phyloP scores from a whole-genome alignment of 2,329 filamentous ascomycete species.

The Magnaporthiopsis incrustans region DNA sequence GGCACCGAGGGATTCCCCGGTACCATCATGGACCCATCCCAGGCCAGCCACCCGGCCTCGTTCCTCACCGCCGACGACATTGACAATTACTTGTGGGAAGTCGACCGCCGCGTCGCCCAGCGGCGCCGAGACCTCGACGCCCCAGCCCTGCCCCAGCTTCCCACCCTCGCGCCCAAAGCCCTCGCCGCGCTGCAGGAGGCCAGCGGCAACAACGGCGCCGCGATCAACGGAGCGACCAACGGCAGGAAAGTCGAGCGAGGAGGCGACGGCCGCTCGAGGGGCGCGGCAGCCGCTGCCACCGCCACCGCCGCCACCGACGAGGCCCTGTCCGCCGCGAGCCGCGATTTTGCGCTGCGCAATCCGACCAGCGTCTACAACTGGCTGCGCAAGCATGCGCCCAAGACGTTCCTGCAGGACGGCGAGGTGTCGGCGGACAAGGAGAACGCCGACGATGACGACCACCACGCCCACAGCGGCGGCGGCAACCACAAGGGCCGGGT shows the following conservation, averaged over 20 bases:
- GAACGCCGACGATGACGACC: conserved; percentile 25
- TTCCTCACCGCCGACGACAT: conserved; percentile 65
- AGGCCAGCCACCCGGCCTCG: conserved; percentile 45
- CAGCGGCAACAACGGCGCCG: conserved; percentile 7
- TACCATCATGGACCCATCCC: conserved; percentile 31
- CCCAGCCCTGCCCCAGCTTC: conserved; percentile 26
- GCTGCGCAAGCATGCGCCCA: conserved; percentile 77
- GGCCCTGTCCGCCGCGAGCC: conserved; percentile 25
- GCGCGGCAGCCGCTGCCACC: conserved; percentile 25
- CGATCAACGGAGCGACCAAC: conserved; percentile 9
- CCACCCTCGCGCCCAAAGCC: conserved; percentile 43
- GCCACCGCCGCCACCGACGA: conserved; percentile 23
- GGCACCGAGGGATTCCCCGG: conserved; percentile 21
- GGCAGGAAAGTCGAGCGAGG: conserved; percentile 19
- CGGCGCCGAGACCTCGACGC: conserved; percentile 27
- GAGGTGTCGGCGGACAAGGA: conserved; percentile 37
- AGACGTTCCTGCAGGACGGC: conserved; percentile 75
- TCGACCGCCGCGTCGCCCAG: conserved; percentile 45
- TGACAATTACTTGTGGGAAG: conserved; percentile 62
- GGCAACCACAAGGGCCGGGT: neutral
- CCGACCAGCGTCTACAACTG: conserved; percentile 93
- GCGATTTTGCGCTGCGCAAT: conserved; percentile 58
- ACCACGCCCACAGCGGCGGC: conserved; percentile 11
- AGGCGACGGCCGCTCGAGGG: conserved; percentile 29
- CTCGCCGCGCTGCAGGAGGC: conserved; percentile 21